Evolutionary conservation across 2,329 filamentous ascomycete genomes (phyloP), one percentile per base, ranked within the genome.

Genomic region (Salinomyces thailandicus): DNA sequence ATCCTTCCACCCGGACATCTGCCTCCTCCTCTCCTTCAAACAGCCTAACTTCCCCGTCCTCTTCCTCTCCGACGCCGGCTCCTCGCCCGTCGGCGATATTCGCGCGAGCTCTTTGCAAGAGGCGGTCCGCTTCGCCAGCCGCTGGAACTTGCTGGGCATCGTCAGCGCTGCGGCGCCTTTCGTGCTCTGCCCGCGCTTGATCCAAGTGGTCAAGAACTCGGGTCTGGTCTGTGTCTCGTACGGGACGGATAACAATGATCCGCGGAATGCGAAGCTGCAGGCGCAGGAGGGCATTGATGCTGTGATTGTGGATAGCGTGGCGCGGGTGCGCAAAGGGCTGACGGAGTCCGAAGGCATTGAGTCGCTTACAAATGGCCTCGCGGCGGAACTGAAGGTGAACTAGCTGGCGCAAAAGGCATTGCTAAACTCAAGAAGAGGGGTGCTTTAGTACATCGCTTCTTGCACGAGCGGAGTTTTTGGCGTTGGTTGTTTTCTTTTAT

Each of bases 1-100:
- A 46, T 91, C 83, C 33, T 98, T 98, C 67, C 94, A 96, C 62
- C 91, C 91, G 0, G 91, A 98, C 53, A 86, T 98, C 31, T 98
- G 91, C 58, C 73, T 98, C 11, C 77, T 94, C 47, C 68, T 96
- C 27, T 91, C 82, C 37, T 94, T 94, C 71, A 98, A 98, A 66
- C 91, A 98, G 64, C 89, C 89, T 2, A 93, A 83, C 30, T 95
- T 95, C 38, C 93, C 91, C 0, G 86, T 98, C 41, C 68, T 98
- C 44, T 98, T 98, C 65, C 71, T 98, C 27, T 93, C 82, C 0
- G 91, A 98, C 52, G 85, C 86, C 0, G 91, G 89, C 0, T 79
- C 77, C n/a, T 73, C 66, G 13, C 69, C 76, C 0, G 86, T 93
- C 3, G 85, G 85, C 18, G 91, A 98, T 56, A 82, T 96, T 39